Conservation (phyloP, 2,329 filamentous ascomycete species). For the Mycosphaerella sp. region DNA sequence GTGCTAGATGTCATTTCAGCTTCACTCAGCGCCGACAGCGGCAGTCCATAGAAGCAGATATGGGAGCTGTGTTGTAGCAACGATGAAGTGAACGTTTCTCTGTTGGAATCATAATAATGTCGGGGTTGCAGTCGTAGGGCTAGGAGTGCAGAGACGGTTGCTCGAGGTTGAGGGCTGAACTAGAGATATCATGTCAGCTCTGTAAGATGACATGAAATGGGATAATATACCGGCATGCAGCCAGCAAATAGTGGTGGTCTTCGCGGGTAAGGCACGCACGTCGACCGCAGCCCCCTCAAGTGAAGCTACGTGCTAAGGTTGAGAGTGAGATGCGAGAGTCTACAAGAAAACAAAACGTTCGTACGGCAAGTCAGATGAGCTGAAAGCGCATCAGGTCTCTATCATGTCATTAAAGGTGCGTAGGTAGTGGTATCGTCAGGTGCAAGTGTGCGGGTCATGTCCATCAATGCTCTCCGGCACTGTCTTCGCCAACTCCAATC, state of each 20-base stretch:
- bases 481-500: constrained; percentile 53
- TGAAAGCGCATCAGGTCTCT: constrained; percentile 14
- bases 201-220: too few relatives aligned
- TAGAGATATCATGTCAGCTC: background rate
- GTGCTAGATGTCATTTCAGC: background rate
- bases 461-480: constrained; percentile 64
- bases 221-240: too few relatives aligned
- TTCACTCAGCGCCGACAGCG: background rate
- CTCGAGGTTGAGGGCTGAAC: background rate
- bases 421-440: constrained; percentile 11
- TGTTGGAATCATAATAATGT: too few relatives aligned
- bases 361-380: background rate
- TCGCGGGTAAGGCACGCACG: too few relatives aligned
- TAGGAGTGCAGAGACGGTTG: background rate
- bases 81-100: too few relatives aligned
- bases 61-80: background rate
- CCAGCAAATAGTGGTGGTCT: too few relatives aligned
- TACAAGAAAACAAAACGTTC: background rate
- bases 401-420: constrained; percentile 45
- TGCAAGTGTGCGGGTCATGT: constrained; percentile 41
- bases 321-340: background rate
- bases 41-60: background rate
- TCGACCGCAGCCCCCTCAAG: background rate
- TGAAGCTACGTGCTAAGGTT: background rate
- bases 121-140: too few relatives aligned